These are phyloP conservation scores for Leccinum longicurvipes DNA, from an alignment of 768 basidiomycete genomes.

Conservation along the genomic window DNA sequence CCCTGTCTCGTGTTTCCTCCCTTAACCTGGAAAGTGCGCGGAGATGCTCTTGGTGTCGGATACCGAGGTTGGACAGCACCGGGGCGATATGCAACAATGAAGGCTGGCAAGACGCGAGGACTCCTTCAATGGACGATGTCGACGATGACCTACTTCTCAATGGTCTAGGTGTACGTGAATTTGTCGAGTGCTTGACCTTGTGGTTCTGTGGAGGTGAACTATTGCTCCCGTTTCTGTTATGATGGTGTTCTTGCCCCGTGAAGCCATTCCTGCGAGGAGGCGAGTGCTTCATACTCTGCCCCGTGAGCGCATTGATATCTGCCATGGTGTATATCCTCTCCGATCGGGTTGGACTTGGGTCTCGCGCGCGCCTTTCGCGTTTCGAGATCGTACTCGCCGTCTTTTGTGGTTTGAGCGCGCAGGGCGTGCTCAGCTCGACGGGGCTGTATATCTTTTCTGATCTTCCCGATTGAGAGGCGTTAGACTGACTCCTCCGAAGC, in stretches of 20 bases:
- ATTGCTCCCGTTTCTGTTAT: slow-evolving; percentile 16
- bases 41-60: slow-evolving; percentile 57
- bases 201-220: slow-evolving; percentile 20
- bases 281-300: slow-evolving; percentile 23
- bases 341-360: slow-evolving; percentile 30
- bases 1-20: slow-evolving; percentile 64
- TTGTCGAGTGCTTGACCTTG: slow-evolving; percentile 9
- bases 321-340: slow-evolving; percentile 35
- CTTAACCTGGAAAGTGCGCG: slow-evolving; percentile 57
- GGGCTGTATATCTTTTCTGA: slow-evolving; percentile 26
- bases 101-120: slow-evolving; percentile 62
- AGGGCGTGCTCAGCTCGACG: slow-evolving; percentile 15
- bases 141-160: slow-evolving; percentile 34
- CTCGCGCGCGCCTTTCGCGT: slow-evolving; percentile 16
- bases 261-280: slow-evolving; percentile 19
- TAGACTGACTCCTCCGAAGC: slow-evolving; percentile 22
- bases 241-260: slow-evolving; percentile 7
- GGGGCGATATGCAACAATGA: slow-evolving; percentile 62
- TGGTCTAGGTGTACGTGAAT: slow-evolving; percentile 10
- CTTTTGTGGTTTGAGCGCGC: slow-evolving; percentile 20
- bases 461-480: slow-evolving; percentile 18
- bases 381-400: slow-evolving; percentile 6
- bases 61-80: slow-evolving; percentile 54
- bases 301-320: slow-evolving; percentile 31
- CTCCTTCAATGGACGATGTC: slow-evolving; percentile 43